Evolutionary conservation across 352 stramenopile genomes (phyloP), one percentile per base, ranked within the genome.

Genomic region (Phytophthora pistaciae): DNA sequence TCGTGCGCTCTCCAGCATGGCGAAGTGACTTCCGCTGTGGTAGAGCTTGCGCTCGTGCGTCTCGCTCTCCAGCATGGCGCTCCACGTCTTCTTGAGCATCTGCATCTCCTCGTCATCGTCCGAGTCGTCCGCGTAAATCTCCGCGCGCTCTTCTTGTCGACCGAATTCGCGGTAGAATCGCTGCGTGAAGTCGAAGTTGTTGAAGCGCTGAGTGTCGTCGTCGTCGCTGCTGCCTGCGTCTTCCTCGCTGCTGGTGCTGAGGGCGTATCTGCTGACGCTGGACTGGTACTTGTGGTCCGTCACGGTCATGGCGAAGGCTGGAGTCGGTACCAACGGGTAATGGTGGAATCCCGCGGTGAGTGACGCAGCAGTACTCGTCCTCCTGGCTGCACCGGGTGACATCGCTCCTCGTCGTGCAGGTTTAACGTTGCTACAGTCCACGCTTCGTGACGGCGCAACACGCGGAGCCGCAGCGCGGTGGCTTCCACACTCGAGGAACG

Each of bases 71-170:
- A 81, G 31, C 61, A 93, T 82, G 60, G 74, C 77, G 29, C 83
- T 91, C 53, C 76, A 72, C 1, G 78, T 82, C 61, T 91, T 90
- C 63, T 88, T 88, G 16, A 91, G 72, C 13, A 82, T 68, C 18
- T 79, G 64, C 59, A 78, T 76, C 66, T 89, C 82, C 53, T 89
- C 82, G 31, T 84, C 79, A 23, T 90, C 77, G 64, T 87, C 79
- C 42, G 77, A 78, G 59, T 84, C 78, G 11, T 80, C 64, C 5
- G 56, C 57, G 13, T 73, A 65, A 14, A 59, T 56, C 36, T 82
- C 56, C 6, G 29, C 46, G 25, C 59, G 60, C 25, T 69, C 21
- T 21, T 71, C n/a, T 64, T 73, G 68, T 29, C 68, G 60, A n/a
- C 72, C 54, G 56, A 82, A 75, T 56, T 75, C 77, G 18, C 75